Evolutionary conservation across 768 basidiomycete species (phyloP), one percentile per base, ranked within the genome.

Genomic region (Pulveroboletus sp.): DNA sequence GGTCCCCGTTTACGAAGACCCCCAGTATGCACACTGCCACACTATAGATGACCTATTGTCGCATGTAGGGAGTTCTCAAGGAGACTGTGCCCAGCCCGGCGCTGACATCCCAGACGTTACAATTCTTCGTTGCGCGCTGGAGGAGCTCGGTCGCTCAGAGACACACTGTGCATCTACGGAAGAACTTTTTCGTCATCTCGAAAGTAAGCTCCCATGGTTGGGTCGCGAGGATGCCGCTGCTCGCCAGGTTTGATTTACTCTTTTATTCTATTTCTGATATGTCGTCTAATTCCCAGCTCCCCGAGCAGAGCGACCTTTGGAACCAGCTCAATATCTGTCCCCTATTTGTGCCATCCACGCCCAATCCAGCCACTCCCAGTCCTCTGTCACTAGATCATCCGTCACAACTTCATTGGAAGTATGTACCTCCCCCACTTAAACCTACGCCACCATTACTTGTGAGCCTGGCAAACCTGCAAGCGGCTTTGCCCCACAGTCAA

Each of bases 91-190:
- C 35, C 62, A 61, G 8, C 57, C 50, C 2, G 42, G 51, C 12
- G 50, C 54, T 37, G 67, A 66, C 8, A 62, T 85, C 6, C 76
- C 81, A 2, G 69, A 73, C 8, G 54, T 81, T 5, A 80, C 83
- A 1, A 66, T 88, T 7, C 70, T 89, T 33, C 79, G 87, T 8
- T 86, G 83, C 57, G 81, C 75, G 3, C 69, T 89, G 37, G 67
- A 72, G 28, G 82, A 82, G 41, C 71, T 74, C 50, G 65, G 58
- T 46, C 72, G 57, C 57, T 69, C 64, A 18, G 72, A 72, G 42
- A 39, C 51, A 6, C 65, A 71, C 27, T 68, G 72, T 35, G 74
- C 79, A 18, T 77, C 76, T 1, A 78, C 83, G 0, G 78, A 82
- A 21, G 80, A 81, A 28, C 60, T 89, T 3, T 86, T 87, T 59